Percentiles rank a stretch among this genome's conserved stretches.
phyloP scores from a whole-genome alignment of 768 basidiomycete genomes.

The Cyclocybe cylindracea region DNA sequence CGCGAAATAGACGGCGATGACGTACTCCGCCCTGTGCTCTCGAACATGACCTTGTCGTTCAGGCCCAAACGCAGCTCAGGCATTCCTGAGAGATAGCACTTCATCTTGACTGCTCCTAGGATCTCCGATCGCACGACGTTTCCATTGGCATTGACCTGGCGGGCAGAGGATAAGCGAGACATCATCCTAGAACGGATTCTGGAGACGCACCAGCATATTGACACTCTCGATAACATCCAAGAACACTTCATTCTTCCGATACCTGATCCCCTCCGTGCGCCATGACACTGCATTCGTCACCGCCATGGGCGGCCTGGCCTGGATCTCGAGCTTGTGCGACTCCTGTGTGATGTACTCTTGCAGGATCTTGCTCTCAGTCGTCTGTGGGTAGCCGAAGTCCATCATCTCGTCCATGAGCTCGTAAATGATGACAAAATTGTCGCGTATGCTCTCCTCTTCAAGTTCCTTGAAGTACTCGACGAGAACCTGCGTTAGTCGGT shows the following conservation, averaged over 20 bases:
- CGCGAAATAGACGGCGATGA: conserved; percentile 9
- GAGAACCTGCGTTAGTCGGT: conserved; percentile 88
- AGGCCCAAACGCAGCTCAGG: conserved; percentile 93
- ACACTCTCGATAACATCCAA: conserved; percentile 98
- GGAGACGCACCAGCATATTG: conserved; percentile 78
- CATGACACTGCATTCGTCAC: conserved; percentile 99
- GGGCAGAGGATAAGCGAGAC: background rate
- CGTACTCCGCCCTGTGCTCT: conserved; percentile 92
- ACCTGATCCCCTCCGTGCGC: conserved; percentile 96
- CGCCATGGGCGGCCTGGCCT: conserved; percentile 91
- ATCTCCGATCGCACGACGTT: conserved; percentile 98
- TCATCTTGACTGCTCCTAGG: conserved; percentile 99
- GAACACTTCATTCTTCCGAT: conserved; percentile 99
- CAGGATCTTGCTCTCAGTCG: conserved; percentile 98
- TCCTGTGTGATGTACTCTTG: conserved; percentile 99
- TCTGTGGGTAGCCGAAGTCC: conserved; percentile 99
- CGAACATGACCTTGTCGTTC: conserved; percentile 99
- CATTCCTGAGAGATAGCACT: conserved; percentile 99
- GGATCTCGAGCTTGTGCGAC: conserved; percentile 94
- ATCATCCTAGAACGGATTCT: background rate
- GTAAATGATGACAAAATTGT: conserved; percentile 99
- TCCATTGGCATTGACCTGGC: conserved; percentile 92
- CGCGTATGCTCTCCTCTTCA: conserved; percentile 97
- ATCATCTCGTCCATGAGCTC: conserved; percentile 99
- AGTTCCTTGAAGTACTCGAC: conserved; percentile 99